Conservation (phyloP, 1,139 yeast species). For the Taiozyma sp. region DNA sequence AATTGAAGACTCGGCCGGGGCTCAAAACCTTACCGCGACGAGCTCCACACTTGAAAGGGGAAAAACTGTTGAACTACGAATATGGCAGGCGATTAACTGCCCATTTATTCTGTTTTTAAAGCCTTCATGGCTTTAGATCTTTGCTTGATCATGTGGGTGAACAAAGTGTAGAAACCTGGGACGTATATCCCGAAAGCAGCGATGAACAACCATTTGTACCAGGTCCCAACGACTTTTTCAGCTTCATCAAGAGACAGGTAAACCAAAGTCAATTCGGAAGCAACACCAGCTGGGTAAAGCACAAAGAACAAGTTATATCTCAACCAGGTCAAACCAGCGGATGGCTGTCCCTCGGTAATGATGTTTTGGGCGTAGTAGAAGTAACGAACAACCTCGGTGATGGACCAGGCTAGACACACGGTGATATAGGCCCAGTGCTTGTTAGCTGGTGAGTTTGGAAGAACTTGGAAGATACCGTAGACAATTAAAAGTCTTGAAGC, state of each 20-base stretch:
- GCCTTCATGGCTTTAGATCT: constrained; percentile 61
- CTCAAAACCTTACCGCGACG: background rate
- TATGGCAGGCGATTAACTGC: background rate
- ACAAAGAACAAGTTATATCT: constrained; percentile 82
- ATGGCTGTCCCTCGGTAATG: constrained; percentile 50
- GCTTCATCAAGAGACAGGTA: constrained; percentile 68
- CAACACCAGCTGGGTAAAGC: constrained; percentile 88
- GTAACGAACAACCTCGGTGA: constrained; percentile 87
- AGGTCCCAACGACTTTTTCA: constrained; percentile 41
- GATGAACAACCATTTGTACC: constrained; percentile 52
- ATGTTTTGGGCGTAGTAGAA: constrained; percentile 76
- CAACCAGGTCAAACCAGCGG: constrained; percentile 59
- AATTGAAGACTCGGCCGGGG: background rate
- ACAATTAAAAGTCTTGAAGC: constrained; percentile 80
- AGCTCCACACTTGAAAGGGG: background rate
- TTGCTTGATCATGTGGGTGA: constrained; percentile 85
- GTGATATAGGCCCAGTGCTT: constrained; percentile 55
- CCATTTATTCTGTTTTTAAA: background rate
- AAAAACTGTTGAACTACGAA: background rate
- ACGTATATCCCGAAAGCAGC: constrained; percentile 60
- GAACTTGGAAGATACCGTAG: constrained; percentile 70
- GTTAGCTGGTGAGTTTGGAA: constrained; percentile 69
- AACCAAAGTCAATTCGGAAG: constrained; percentile 72
- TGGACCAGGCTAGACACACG: constrained; percentile 80
- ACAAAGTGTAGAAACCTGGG: constrained; percentile 85